Evolutionary conservation across 805 yeast species (phyloP).

Genomic region (Wickerhamomyces hampshirensis): DNA sequence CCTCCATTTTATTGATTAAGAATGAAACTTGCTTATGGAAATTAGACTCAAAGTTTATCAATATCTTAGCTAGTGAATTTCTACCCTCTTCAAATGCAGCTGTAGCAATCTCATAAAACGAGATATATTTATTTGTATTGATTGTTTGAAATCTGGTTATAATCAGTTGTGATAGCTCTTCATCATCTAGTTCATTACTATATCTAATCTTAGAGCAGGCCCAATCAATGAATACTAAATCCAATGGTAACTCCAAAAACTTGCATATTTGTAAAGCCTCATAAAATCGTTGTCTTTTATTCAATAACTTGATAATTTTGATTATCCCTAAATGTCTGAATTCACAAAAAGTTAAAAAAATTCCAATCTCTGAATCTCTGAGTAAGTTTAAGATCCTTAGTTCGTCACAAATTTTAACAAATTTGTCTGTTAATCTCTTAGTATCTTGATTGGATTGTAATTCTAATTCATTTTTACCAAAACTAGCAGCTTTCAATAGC

Average conservation of each 20-base stretch:
- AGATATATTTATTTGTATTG: slow-evolving; percentile 34
- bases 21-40: slow-evolving; percentile 57
- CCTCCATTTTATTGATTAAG: slow-evolving; percentile 60
- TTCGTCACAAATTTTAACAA: slow-evolving; percentile 56
- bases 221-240: slow-evolving; percentile 70
- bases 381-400: slow-evolving; percentile 68
- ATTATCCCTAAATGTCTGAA: slow-evolving; percentile 48
- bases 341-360: slow-evolving; percentile 60
- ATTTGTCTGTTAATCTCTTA: slow-evolving; percentile 40
- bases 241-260: slow-evolving; percentile 41
- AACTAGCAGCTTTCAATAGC: slow-evolving; percentile 72
- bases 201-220: slow-evolving; percentile 63
- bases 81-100: slow-evolving; percentile 84
- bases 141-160: slow-evolving; percentile 37
- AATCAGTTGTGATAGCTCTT: slow-evolving; percentile 47
- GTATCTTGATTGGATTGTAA: slow-evolving; percentile 26
- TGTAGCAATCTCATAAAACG: slow-evolving; percentile 55
- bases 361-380: slow-evolving; percentile 58
- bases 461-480: slow-evolving; percentile 63
- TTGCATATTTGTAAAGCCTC: slow-evolving; percentile 60
- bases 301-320: slow-evolving; percentile 49
- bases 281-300: slow-evolving; percentile 54
- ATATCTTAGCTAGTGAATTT: slow-evolving; percentile 53
- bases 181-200: slow-evolving; percentile 52
- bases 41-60: slow-evolving; percentile 61